Base-by-base conservation (phyloP, 331 rosid species). In the Quercus phellos region DNA sequence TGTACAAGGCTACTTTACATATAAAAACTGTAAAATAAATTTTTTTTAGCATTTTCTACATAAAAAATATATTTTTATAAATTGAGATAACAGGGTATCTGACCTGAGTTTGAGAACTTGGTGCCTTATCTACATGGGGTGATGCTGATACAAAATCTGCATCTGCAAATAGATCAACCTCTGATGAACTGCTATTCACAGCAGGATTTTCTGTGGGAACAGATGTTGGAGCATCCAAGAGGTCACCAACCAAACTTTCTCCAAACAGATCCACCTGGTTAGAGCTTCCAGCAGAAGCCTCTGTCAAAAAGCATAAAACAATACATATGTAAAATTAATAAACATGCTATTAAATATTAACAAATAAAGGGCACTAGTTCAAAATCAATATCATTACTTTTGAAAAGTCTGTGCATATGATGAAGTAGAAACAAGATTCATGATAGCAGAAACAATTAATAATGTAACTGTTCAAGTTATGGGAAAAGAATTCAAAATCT, bases 91-190 rank as follows among this genome's bases (percentile, higher is more conserved):
- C 51, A 55, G 54, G 27, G 51, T 22, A 27, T 54, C 61, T 77
- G 74, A 93, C 99, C 97, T 85, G 90, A 51, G 87, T 81, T 74
- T 91, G 85, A 81, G 92, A 86, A 72, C 79, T 82, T 58, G 86
- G 80, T 80, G 80, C 92, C 76, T 90, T 85, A 78, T 86, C 96
- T 78, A 70, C 58, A 43, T 81, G 85, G 68, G 96, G 80, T 63
- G 83, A 69, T 22, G 92, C 97, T 66, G 99, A 87, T 74, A 95
- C 91, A 90, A 93, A 92, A 67, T 90, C 61, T 10, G 97, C 94
- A 80, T 93, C 99, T 55, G 98, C 98, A 90, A 95, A 95, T 77
- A 93, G 93, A 90, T 95, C 99, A 75, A 90, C 94, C 78, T 89
- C 96, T 4, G 97, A 29, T 66, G 82, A 81, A 77, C 86, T 73